Base-by-base conservation (phyloP, 2,329 filamentous ascomycete species). In the Cylindrodendrum hubeiense region DNA sequence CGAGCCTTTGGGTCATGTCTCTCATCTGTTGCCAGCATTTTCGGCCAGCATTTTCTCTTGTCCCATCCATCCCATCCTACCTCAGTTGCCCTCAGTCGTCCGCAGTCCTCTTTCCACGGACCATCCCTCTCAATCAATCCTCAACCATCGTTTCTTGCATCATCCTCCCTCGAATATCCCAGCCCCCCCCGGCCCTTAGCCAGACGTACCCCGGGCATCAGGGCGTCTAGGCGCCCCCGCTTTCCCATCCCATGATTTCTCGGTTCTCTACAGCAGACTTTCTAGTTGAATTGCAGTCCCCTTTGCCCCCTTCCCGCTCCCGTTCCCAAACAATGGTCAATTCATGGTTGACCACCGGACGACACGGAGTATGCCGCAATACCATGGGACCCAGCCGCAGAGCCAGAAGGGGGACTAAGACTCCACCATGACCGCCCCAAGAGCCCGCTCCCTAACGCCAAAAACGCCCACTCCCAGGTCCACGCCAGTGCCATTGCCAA, bases 61-160 rank as follows among this genome's bases (percentile, higher is more conserved):
- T 51, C 44, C 44, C 43, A 24, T 47, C 19, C 41, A 47, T 37
- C 34, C 10, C 15, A 37, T 37, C 13, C 13, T 8, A 39, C 17
- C n/a, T 39, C 37, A n/a, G 37, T n/a, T n/a, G 15, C 17, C 37
- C n/a, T 8, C n/a, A n/a, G 9, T 7, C 50, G 43, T 22, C 15
- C 33, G n/a, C 50, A 34, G 39, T 15, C 28, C 39, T 26, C 43
- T 15, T 34, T 41, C 41, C 54, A 43, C 60, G 39, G 53, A 26
- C 60, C 41, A 63, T 63, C 19, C 54, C 54, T 47, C 54, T 54
- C 69, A 66, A 71, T 71, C 67, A 65, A 66, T 58, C 57, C 53
- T 70, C 59, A 64, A 65, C 60, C 51, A 62, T 60, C 64, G 58
- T 71, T 65, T 71, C 72, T 72, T 69, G 66, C 69, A 74, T 73